Evolutionary conservation across 2,329 filamentous ascomycete species (phyloP).

Genomic region (Boeremia exigua): DNA sequence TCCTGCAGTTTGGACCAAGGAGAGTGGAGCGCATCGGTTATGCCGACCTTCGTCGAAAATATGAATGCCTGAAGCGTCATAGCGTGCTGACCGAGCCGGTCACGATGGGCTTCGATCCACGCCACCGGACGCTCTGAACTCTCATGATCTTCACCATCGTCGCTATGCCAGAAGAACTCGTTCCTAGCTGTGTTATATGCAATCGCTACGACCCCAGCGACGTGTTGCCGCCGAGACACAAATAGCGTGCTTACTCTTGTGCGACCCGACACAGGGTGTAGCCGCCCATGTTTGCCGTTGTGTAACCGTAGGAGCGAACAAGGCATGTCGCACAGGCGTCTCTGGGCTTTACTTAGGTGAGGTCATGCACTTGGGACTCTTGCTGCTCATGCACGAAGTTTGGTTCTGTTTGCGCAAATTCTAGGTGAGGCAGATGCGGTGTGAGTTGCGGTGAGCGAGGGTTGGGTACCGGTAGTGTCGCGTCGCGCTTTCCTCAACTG

Average conservation of each 20-base stretch:
- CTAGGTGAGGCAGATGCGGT: conserved; percentile 3
- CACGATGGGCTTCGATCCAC: too few species aligned
- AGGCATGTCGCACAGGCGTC: conserved; percentile 1
- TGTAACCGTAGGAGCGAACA: neutral
- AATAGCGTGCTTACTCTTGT: neutral
- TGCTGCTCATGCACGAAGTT: neutral
- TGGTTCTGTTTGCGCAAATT: neutral
- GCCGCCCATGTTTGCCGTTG: neutral
- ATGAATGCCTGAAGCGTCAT: too few species aligned
- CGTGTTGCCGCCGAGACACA: neutral
- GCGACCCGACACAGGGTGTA: neutral
- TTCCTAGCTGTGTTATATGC: neutral
- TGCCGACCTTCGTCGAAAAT: too few species aligned
- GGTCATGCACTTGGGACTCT: neutral
- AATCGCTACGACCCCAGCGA: neutral
- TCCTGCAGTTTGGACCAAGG: too few species aligned
- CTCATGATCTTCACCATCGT: neutral
- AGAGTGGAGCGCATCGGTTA: too few species aligned
- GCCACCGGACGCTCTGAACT: neutral
- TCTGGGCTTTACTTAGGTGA: neutral
- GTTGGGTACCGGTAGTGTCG: conserved; percentile 8
- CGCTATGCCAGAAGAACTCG: neutral
- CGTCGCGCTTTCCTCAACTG: conserved; percentile 26
- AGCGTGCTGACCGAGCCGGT: too few species aligned
- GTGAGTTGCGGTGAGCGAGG: conserved; percentile 16